Conservation (phyloP, 305 asterid species). For the Fraxinus floribunda region DNA sequence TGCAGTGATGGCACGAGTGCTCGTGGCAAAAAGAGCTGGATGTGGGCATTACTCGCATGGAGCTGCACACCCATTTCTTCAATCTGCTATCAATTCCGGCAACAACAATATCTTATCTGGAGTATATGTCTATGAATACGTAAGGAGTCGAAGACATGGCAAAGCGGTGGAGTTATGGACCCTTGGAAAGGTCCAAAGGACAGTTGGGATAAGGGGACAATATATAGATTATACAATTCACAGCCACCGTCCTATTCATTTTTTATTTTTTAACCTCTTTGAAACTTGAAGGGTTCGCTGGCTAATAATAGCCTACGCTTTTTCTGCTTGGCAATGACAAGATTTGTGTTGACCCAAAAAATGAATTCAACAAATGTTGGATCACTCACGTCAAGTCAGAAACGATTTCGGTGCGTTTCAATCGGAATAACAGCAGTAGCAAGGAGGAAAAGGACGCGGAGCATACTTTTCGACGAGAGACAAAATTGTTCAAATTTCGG, state of each 20-base stretch:
- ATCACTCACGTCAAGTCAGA: too few relatives aligned
- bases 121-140: not conserved
- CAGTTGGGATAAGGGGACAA: slow-evolving; percentile 3
- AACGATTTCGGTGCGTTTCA: too few relatives aligned
- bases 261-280: not conserved
- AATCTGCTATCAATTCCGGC: not conserved
- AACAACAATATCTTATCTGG: not conserved
- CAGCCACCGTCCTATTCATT: not conserved
- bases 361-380: too few relatives aligned
- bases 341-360: not conserved
- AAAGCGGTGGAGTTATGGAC: not conserved
- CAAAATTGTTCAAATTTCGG: too few relatives aligned
- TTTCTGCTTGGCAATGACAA: not conserved
- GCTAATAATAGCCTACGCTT: not conserved
- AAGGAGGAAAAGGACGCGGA: too few relatives aligned
- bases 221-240: not conserved
- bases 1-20: slow-evolving; percentile 18
- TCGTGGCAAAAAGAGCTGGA: slow-evolving; percentile 26
- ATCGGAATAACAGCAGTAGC: too few relatives aligned
- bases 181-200: slow-evolving; percentile 35
- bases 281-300: not conserved
- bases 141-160: slow-evolving; percentile 4
- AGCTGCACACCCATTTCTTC: slow-evolving; percentile 37
- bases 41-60: slow-evolving; percentile 22
- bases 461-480: too few relatives aligned